These are phyloP conservation scores for Diaporthe vaccinii DNA, from an alignment of 2,329 filamentous ascomycete genomes.

Conservation along the genomic window DNA sequence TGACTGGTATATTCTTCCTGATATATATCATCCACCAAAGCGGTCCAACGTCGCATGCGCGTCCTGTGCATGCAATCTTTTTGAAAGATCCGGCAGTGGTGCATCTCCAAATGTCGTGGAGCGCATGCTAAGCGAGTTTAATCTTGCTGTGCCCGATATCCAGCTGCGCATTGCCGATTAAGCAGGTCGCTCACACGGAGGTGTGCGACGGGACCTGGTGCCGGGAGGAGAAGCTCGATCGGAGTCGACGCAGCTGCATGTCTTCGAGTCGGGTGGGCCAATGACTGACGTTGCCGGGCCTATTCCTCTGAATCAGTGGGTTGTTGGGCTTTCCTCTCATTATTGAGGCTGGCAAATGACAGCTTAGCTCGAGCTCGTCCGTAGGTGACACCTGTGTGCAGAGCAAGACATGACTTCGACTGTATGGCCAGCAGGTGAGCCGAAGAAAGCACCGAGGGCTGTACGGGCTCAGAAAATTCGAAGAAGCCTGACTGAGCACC, in stretches of 20 bases:
- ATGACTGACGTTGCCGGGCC: neutral
- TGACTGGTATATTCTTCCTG: no score
- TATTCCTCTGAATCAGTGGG: constrained; percentile 17
- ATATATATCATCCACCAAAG: constrained; percentile 12
- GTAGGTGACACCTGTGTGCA: constrained; percentile 14
- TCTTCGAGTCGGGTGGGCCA: constrained; percentile 14
- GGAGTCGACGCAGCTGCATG: constrained; percentile 26
- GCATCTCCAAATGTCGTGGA: constrained; percentile 13
- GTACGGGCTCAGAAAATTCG: neutral
- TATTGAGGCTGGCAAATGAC: constrained; percentile 34
- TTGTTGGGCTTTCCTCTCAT: neutral
- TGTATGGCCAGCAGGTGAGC: constrained; percentile 21
- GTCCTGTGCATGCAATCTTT: constrained; percentile 21
- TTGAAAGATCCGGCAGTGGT: constrained; percentile 34
- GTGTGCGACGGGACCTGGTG: constrained; percentile 17
- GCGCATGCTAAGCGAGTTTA: constrained; percentile 39
- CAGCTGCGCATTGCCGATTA: constrained; percentile 36
- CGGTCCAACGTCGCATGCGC: constrained; percentile 37
- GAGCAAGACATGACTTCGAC: constrained; percentile 30
- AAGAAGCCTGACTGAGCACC: neutral
- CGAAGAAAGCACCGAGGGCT: constrained; percentile 7
- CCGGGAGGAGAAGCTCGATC: neutral
- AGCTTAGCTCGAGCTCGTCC: constrained; percentile 16
- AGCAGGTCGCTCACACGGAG: constrained; percentile 7
- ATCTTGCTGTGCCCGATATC: constrained; percentile 30